Evolutionary conservation across 306 rosid genomes (phyloP), one percentile per base, ranked within the genome.

Genomic region (Senna siamea): DNA sequence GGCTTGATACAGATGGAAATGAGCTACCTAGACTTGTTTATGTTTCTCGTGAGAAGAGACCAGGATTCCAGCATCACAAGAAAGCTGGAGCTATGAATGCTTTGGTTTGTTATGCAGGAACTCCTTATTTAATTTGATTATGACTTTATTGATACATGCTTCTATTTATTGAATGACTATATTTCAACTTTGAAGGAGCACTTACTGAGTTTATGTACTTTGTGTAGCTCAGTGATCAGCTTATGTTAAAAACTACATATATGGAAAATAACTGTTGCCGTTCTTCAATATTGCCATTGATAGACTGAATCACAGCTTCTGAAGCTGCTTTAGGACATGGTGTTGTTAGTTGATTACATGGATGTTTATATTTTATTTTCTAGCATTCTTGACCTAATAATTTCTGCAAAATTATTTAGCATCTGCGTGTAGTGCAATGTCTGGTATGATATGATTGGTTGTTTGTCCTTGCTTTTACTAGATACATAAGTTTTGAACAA

Each of bases 11-110:
- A 9, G 99, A 95, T 85, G 99, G 99, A 62, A 95, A 95, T 86
- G 99, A 95, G 79, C 88, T 95, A 10, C 99, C 99, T 22, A 89
- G 99, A 80, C 99, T 95, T 92, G 99, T 95, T 68, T 95, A 95
- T 83, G 97, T 90, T 83, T 95, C 98, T 84, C 99, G 98, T 92
- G 99, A 95, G 82, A 95, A 95, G 90, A 86, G 99, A 62, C 99
- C 99, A 0, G 98, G 98, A 77, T 95, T 95, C 86, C 98, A 95
- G 85, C 99, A 95, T 89, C 99, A 95, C 96, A 95, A 95, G 86
- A 95, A 95, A 75, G 99, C 99, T 17, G 99, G 99, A 88, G 98
- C 97, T 71, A 95, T 95, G 99, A 95, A 95, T 88, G 99, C 99
- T 72, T 85, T 95, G 99, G 99, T 95, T 56, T 71, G 96, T 86